These are phyloP conservation scores for Rutstroemia sydowiana DNA, from an alignment of 2,329 filamentous ascomycete species.

Conservation along the genomic window DNA sequence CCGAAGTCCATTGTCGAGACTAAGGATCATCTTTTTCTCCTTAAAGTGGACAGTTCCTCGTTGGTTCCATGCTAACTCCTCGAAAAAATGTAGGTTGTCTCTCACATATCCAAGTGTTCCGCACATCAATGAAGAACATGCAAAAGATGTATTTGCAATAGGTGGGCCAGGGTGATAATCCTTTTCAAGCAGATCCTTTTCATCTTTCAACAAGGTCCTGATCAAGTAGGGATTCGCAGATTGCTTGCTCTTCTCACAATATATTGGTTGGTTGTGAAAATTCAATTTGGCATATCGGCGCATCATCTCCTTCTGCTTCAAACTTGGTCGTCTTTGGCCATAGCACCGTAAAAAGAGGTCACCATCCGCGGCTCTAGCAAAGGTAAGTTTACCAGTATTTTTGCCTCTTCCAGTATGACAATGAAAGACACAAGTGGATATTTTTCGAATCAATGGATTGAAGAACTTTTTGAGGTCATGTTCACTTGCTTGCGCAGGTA, in stretches of 20 bases:
- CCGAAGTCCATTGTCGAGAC: constrained; percentile 35
- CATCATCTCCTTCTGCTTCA: neutral
- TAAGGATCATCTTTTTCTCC: constrained; percentile 36
- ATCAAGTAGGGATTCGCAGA: constrained; percentile 20
- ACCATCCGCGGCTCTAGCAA: constrained; percentile 35
- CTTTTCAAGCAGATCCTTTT: constrained; percentile 10
- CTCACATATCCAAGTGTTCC: constrained; percentile 38
- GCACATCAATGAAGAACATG: constrained; percentile 31
- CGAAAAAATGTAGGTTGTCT: constrained; percentile 34
- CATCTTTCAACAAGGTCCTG: constrained; percentile 18
- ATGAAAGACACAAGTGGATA: constrained; percentile 36
- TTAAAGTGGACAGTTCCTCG: constrained; percentile 33
- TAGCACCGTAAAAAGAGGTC: constrained; percentile 35
- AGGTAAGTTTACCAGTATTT: constrained; percentile 38
- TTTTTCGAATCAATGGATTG: constrained; percentile 30
- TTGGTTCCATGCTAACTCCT: constrained; percentile 35
- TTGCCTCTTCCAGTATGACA: constrained; percentile 37
- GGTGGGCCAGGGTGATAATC: constrained; percentile 4
- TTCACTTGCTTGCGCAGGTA: constrained; percentile 36
- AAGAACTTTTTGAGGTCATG: constrained; percentile 37
- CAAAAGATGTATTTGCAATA: constrained; percentile 27
- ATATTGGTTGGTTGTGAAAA: constrained; percentile 19
- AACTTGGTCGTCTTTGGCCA: constrained; percentile 17
- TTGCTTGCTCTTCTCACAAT: constrained; percentile 19
- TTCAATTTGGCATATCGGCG: constrained; percentile 2